Evolutionary conservation across 257 asterid genomes (phyloP).

Genomic region (Gardenia jasminoides): DNA sequence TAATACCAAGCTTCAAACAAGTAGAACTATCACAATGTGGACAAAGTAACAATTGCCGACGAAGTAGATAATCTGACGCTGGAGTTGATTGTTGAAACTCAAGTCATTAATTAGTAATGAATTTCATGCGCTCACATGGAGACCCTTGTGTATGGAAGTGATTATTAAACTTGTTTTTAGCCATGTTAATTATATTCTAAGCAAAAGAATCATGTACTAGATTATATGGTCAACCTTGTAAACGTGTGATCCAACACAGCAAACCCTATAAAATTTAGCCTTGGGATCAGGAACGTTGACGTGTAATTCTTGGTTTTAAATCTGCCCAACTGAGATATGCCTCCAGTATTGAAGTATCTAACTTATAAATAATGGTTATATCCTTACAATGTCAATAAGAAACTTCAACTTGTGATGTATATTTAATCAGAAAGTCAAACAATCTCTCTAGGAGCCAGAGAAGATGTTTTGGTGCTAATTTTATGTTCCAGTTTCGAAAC

Average conservation of each 20-base stretch:
- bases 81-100: background rate
- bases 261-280: slow-evolving; percentile 18
- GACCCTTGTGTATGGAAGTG: background rate
- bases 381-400: background rate
- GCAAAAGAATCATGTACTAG: slow-evolving; percentile 1
- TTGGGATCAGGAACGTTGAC: slow-evolving; percentile 52
- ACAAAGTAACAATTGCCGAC: background rate
- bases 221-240: slow-evolving; percentile 30
- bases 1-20: too few relatives aligned
- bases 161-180: background rate
- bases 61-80: background rate
- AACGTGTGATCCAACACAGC: slow-evolving; percentile 33
- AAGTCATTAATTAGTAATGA: background rate
- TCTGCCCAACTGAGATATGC: slow-evolving; percentile 15
- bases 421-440: background rate
- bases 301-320: slow-evolving; percentile 27
- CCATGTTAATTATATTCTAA: background rate
- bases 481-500: background rate
- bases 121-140: background rate
- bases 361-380: background rate
- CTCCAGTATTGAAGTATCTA: background rate
- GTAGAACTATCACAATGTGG: background rate
- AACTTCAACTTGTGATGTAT: background rate
- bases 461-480: too few relatives aligned
- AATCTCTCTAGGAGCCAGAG: background rate